These are phyloP conservation scores for Aegilops sharonensis DNA, from an alignment of 176 grass and related monocot species.

Conservation along the genomic window DNA sequence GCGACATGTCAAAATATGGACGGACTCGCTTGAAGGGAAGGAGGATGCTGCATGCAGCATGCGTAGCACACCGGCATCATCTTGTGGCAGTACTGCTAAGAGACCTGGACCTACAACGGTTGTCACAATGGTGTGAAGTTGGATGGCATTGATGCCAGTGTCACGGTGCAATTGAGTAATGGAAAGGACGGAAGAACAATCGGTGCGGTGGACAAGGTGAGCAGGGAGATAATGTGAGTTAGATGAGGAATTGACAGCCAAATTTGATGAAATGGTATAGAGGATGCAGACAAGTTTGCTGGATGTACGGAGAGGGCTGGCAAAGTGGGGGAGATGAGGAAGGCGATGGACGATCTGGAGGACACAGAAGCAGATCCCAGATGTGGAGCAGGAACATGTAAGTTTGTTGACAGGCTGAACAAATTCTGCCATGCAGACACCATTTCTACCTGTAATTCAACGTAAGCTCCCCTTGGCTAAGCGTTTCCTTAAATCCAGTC, in stretches of 20 bases:
- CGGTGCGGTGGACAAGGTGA: background rate
- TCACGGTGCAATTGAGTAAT: background rate
- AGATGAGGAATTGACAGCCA: background rate
- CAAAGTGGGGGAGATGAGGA: conserved; percentile 26
- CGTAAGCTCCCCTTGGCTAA: background rate
- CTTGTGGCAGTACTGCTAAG: background rate
- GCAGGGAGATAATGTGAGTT: conserved; percentile 18
- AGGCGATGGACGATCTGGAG: conserved; percentile 16
- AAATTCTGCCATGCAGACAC: background rate
- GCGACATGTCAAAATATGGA: background rate
- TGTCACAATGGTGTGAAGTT: background rate
- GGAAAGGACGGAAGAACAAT: background rate
- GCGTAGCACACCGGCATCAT: background rate
- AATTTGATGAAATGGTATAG: conserved; percentile 11
- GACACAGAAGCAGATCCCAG: conserved; percentile 36
- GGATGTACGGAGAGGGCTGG: background rate
- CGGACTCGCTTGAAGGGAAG: background rate
- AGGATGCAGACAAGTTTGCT: background rate
- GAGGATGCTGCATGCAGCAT: background rate
- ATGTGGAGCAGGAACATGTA: conserved; percentile 33
- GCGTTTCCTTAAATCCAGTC: background rate
- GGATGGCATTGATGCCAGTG: background rate
- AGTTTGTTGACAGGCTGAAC: background rate
- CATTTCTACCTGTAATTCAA: background rate
- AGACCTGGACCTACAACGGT: background rate